phyloP scores from a whole-genome alignment of 139 green algal species.

The Nannochloris sp. region DNA sequence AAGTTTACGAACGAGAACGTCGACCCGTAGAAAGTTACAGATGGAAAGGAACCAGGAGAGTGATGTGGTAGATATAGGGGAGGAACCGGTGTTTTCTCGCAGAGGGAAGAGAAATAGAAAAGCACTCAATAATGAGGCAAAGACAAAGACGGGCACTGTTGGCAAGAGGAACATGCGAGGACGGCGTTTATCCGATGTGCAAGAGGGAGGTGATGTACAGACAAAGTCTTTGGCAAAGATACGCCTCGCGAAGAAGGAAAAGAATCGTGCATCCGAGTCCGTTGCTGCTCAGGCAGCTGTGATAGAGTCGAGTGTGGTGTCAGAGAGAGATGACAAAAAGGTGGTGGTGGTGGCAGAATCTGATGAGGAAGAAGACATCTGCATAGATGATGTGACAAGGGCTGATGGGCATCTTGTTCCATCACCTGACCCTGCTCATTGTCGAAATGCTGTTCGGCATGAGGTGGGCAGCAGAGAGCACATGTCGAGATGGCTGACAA shows the following conservation, averaged over 20 bases:
- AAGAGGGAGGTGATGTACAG: conserved; percentile 26
- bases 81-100: too few relatives aligned
- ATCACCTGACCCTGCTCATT: too few relatives aligned
- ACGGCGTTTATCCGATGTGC: neutral
- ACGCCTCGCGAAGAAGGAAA: neutral
- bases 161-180: neutral
- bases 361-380: conserved; percentile 4
- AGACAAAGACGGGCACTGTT: neutral
- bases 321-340: conserved; percentile 4
- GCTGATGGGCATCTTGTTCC: neutral
- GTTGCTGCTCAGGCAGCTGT: neutral
- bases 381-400: neutral
- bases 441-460: too few relatives aligned
- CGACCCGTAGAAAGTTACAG: neutral
- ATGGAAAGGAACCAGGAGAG: too few relatives aligned
- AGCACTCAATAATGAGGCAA: too few relatives aligned
- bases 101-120: too few relatives aligned
- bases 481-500: neutral
- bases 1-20: neutral
- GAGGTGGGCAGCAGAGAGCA: neutral
- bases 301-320: conserved; percentile 1
- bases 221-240: neutral
- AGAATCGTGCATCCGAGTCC: too few relatives aligned
- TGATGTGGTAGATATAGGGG: too few relatives aligned
- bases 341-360: neutral